Base-by-base conservation (phyloP, 1,284 basidiomycete genomes). In the Cronartium quercuum region DNA sequence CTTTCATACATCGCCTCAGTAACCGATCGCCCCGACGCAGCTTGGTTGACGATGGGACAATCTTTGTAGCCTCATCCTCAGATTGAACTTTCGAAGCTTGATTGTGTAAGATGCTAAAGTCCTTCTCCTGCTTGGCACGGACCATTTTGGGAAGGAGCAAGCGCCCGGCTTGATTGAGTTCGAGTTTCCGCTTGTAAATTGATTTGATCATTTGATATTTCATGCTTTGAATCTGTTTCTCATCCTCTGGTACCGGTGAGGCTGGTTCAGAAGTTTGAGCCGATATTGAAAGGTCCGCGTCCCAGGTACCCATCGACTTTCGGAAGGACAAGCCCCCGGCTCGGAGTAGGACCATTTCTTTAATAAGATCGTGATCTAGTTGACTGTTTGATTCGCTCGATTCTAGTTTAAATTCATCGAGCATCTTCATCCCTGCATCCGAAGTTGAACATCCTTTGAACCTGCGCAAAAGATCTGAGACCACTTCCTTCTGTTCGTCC, bases 181-280 rank as follows among this genome's bases (percentile, higher is more conserved):
- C 68, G 29, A 71, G 47, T 64, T 71, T 71, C 57, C 64, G 63
- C 60, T 63, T 44, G 29, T 71, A 71, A 35, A 71, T 71, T 37
- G 68, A 71, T 64, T 71, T 71, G 44, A 71, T 71, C 68, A 71
- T 71, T 64, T 71, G 58, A n/a, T 62, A 47, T 71, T 64, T 71
- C 13, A 71, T 71, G 15, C 58, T 47, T 63, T 41, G 58, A 51
- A 71, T 71, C 10, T 62, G 37, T 71, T 71, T 64, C 34, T 71
- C 68, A 38, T 71, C 60, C 18, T 61, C 68, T 15, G n/a, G 41
- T 70, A 70, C 18, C n/a, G n/a, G 24, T 21, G 38, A 24, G 15
- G 15, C 12, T 18, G 40, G 34, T 18, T 57, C 24, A 6, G 60
- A 34, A 57, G 38, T 29, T 21, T 24, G 37, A 55, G 42, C 24